A percentile compares a stretch with the other conserved stretches of the same genome.
Evolutionary conservation across 1,139 yeast genomes (phyloP).

Genomic region (Hanseniaspora sp.): DNA sequence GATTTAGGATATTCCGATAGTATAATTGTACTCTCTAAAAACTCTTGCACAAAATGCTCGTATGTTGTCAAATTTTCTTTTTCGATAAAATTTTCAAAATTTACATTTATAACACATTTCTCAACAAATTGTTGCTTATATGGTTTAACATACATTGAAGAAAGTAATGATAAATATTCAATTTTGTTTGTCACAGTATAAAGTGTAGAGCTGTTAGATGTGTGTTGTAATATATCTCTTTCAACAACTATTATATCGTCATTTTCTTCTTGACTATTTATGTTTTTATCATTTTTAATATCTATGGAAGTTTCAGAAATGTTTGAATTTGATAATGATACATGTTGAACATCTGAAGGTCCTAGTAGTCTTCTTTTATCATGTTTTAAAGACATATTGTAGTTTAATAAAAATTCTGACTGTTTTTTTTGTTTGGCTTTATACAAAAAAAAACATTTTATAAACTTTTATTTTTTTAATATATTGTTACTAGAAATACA

Average conservation of each 20-base stretch:
- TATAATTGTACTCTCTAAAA: conserved; percentile 37
- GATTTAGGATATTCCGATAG: conserved; percentile 79
- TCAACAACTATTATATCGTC: background rate
- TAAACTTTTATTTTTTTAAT: too few species aligned
- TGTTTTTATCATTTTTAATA: conserved; percentile 35
- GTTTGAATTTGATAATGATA: conserved; percentile 37
- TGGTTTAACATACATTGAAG: conserved; percentile 78
- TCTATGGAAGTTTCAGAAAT: conserved; percentile 17
- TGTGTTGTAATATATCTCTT: background rate
- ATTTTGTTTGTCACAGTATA: conserved; percentile 23
- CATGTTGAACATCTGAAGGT: conserved; percentile 42
- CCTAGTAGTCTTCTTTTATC: conserved; percentile 34
- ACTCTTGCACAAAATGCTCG: conserved; percentile 23
- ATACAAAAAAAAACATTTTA: too few species aligned
- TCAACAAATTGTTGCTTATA: conserved; percentile 64
- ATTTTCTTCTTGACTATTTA: conserved; percentile 60
- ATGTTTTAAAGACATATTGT: background rate
- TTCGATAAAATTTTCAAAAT: conserved; percentile 38
- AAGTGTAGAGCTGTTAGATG: conserved; percentile 7
- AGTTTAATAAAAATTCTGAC: background rate
- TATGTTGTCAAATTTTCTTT: background rate
- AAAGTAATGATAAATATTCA: conserved; percentile 48
- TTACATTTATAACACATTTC: conserved; percentile 58
- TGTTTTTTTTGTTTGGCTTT: background rate
- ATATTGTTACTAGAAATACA: too few species aligned